Conservation (phyloP, 164 flowering plant genomes). For the Magnolia kwangsiensis region DNA sequence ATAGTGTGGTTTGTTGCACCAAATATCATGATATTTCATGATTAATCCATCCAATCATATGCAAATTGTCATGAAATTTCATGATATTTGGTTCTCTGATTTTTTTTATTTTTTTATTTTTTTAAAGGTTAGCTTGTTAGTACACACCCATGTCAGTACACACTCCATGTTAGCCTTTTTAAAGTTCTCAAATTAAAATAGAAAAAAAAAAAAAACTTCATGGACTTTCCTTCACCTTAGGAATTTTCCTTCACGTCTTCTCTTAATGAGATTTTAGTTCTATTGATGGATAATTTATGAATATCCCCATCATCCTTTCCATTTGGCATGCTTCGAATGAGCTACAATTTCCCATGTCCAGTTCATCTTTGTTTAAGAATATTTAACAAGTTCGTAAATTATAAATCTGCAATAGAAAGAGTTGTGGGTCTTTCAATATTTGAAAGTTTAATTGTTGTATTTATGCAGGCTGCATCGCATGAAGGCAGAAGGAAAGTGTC, state of each 20-base stretch:
- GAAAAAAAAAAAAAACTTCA: no score
- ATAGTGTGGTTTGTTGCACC: no score
- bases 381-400: neutral
- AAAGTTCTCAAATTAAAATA: no score
- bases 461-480: constrained; percentile 25
- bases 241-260: neutral
- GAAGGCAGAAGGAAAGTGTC: constrained; percentile 24
- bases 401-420: neutral
- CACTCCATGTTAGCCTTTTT: no score
- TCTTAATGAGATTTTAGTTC: neutral
- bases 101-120: no score
- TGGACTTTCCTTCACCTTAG: neutral
- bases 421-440: neutral
- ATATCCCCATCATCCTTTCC: neutral
- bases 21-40: no score
- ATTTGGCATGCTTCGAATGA: neutral
- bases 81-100: neutral
- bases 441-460: constrained; percentile 1
- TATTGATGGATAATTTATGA: neutral
- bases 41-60: no score
- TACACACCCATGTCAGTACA: no score
- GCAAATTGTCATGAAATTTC: no score
- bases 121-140: no score
- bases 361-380: neutral
- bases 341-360: neutral